Percentiles rank a stretch among this genome's conserved stretches.
phyloP scores from a whole-genome alignment of 768 basidiomycete genomes.

The Epithele typhae region DNA sequence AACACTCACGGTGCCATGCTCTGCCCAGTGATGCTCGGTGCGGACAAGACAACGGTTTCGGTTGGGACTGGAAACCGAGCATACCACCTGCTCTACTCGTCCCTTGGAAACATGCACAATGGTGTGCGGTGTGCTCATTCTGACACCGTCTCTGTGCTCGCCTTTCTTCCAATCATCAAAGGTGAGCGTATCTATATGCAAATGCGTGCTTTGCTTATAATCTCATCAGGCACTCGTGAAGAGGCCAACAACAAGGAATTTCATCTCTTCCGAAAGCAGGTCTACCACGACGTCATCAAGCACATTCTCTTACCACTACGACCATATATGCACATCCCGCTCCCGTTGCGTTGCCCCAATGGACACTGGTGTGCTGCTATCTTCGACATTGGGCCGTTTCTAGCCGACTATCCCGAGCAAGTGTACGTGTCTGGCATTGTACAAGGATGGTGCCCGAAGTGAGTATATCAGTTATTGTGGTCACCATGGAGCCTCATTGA shows the following conservation, averaged over 20 bases:
- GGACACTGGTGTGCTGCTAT: slow-evolving; percentile 23
- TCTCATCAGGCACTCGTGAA: neutral
- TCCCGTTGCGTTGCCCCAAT: slow-evolving; percentile 20
- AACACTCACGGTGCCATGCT: slow-evolving; percentile 13
- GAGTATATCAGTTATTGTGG: neutral
- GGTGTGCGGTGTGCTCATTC: slow-evolving; percentile 18
- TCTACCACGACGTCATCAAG: slow-evolving; percentile 8
- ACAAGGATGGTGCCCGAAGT: slow-evolving; percentile 20
- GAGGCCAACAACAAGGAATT: neutral
- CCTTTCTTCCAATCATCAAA: slow-evolving; percentile 30
- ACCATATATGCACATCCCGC: slow-evolving; percentile 13
- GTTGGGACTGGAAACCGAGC: slow-evolving; percentile 21
- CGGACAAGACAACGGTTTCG: slow-evolving; percentile 26
- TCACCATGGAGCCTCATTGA: too few species aligned
- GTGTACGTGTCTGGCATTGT: slow-evolving; percentile 18
- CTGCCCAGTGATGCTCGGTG: slow-evolving; percentile 21
- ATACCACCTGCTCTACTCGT: slow-evolving; percentile 25
- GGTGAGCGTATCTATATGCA: slow-evolving; percentile 14
- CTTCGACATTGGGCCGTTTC: slow-evolving; percentile 25
- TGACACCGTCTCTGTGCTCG: slow-evolving; percentile 11
- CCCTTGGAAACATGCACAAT: slow-evolving; percentile 21
- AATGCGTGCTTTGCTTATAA: too few species aligned
- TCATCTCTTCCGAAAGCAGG: slow-evolving; percentile 13
- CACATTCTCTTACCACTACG: slow-evolving; percentile 10
- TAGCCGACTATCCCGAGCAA: slow-evolving; percentile 32